A percentile compares a stretch with the other conserved stretches of the same genome.
phyloP scores from a whole-genome alignment of 495 filamentous ascomycete species.

The Parmelia sp. region DNA sequence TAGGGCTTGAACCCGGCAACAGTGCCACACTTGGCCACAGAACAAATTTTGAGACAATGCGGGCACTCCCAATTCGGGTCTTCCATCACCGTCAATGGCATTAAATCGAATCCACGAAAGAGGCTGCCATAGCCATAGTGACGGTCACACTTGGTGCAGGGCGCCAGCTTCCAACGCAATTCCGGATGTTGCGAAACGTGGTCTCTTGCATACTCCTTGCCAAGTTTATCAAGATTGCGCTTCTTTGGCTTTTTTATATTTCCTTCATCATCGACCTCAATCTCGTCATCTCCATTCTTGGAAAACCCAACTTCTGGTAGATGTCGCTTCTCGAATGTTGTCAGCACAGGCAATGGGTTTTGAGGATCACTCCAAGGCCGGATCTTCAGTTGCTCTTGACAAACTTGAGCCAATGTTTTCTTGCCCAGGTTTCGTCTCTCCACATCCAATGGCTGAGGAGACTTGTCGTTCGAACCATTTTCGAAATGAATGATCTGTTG shows the following conservation, averaged over 20 bases:
- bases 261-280: slow-evolving; percentile 36
- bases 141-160: slow-evolving; percentile 65
- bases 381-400: slow-evolving; percentile 72
- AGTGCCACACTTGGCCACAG: slow-evolving; percentile 67
- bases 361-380: slow-evolving; percentile 61
- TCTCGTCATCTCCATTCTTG: slow-evolving; percentile 34
- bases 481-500: slow-evolving; percentile 63
- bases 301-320: not conserved
- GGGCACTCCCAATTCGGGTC: slow-evolving; percentile 79
- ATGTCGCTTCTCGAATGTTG: slow-evolving; percentile 13
- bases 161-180: slow-evolving; percentile 70
- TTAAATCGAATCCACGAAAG: slow-evolving; percentile 81
- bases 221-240: slow-evolving; percentile 40
- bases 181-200: slow-evolving; percentile 77
- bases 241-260: slow-evolving; percentile 38
- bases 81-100: slow-evolving; percentile 73
- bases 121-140: slow-evolving; percentile 84
- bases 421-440: slow-evolving; percentile 56
- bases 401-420: slow-evolving; percentile 80
- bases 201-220: slow-evolving; percentile 49
- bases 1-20: slow-evolving; percentile 59
- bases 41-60: slow-evolving; percentile 75
- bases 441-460: slow-evolving; percentile 56
- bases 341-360: slow-evolving; percentile 32
- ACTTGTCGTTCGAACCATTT: slow-evolving; percentile 51